Evolutionary conservation across 257 asterid species (phyloP), one percentile per base, ranked within the genome.

Genomic region (Pogostemon cablin): DNA sequence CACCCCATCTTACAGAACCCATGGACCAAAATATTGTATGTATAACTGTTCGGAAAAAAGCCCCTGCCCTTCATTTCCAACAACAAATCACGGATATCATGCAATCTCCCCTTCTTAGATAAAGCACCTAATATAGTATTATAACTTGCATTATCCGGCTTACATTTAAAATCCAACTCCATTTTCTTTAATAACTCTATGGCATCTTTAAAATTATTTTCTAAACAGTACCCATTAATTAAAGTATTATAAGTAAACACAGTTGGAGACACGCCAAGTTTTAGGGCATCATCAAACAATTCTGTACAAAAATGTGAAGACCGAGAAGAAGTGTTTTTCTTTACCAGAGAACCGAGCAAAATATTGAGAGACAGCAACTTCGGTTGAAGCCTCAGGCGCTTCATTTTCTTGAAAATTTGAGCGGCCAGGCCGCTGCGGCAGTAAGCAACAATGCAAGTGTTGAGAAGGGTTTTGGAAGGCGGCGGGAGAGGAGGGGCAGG

Each of bases 1-100:
- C 85, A 82, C 54, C 97, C 97, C 80, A 86, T 79, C 72, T 73
- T 85, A 76, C 96, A 92, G 65, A 80, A 90, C 49, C 98, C 98
- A 68, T 82, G 72, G 3, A 88, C 92, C 85, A 92, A 83, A 52
- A 84, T 86, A 81, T 90, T 88, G 62, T 82, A 92, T 0, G 98
- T 90, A 54, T 72, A 78, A 78, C 79, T 78, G 75, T 90, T 66
- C 0, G 91, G 95, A n/a, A 68, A 67, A 49, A 90, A 77, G 38
- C 96, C 95, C 42, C 79, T 86, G 65, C 65, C 65, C 88, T 85
- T 88, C 96, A 92, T 88, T 65, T 88, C 90, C 55, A 80, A 60
- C 84, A 92, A 72, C 77, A 92, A 64, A 74, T 82, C 89, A 4
- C 93, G 82, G 9, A 88, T 86, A 4, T 92, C 92, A 34, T 79